phyloP scores from a whole-genome alignment of 805 yeast genomes.

The Grigorovia yakushimaensis region DNA sequence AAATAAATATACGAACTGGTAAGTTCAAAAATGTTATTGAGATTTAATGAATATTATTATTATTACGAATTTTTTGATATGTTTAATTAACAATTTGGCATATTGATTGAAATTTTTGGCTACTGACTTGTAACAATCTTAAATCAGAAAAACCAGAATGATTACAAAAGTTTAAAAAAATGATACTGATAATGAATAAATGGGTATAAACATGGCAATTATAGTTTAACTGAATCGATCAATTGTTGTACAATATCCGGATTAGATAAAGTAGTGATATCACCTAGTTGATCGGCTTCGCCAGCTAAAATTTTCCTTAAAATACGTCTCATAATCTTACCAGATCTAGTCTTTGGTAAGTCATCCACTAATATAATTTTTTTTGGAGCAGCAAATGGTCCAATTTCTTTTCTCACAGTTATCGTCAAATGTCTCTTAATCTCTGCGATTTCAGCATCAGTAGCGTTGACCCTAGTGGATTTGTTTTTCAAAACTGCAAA shows the following conservation, averaged over 20 bases:
- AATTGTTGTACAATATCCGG: constrained; percentile 64
- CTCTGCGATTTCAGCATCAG: constrained; percentile 38
- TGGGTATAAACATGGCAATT: no score
- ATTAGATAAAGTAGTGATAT: constrained; percentile 66
- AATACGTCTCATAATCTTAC: constrained; percentile 81
- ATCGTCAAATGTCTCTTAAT: constrained; percentile 55
- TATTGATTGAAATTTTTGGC: no score
- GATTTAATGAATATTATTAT: no score
- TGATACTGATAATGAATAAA: no score
- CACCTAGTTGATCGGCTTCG: constrained; percentile 76
- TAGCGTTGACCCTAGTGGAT: constrained; percentile 22
- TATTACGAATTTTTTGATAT: no score
- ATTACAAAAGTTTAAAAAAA: no score
- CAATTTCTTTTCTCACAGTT: constrained; percentile 70
- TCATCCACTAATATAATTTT: constrained; percentile 61
- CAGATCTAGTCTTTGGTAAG: constrained; percentile 79
- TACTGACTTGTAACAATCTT: no score
- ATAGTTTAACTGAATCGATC: constrained; percentile 37
- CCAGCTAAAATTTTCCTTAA: constrained; percentile 65
- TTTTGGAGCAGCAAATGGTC: constrained; percentile 83
- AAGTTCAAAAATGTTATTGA: no score
- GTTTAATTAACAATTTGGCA: no score
- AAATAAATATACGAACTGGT: no score
- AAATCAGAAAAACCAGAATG: no score
- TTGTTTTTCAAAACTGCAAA: constrained; percentile 63